Evolutionary conservation across 768 basidiomycete species (phyloP).

Genomic region (Boletus rubescentipes): DNA sequence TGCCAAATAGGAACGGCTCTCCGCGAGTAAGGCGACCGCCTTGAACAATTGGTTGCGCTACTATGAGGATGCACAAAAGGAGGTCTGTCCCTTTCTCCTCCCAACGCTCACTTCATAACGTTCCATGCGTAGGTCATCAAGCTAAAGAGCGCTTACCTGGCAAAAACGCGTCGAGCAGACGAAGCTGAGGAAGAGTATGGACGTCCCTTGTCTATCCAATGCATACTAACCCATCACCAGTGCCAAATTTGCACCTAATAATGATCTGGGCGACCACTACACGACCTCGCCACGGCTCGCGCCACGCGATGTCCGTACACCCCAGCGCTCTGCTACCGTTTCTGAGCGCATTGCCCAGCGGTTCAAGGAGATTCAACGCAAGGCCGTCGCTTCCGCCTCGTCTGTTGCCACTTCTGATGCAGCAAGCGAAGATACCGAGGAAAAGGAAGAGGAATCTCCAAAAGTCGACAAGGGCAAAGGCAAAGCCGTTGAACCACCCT

Average conservation of each 20-base stretch:
- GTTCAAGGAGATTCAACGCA: constrained; percentile 75
- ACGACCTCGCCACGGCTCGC: constrained; percentile 74
- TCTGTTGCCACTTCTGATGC: constrained; percentile 27
- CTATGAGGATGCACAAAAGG: constrained; percentile 68
- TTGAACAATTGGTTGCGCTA: constrained; percentile 65
- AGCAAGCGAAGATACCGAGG: constrained; percentile 26
- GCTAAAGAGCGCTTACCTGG: constrained; percentile 73
- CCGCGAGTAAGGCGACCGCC: constrained; percentile 53
- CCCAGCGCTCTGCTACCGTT: constrained; percentile 71
- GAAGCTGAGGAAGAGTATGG: constrained; percentile 94
- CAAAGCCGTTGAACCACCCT: constrained; percentile 49
- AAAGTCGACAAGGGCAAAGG: constrained; percentile 87
- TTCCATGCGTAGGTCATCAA: constrained; percentile 45
- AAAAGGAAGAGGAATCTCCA: constrained; percentile 36
- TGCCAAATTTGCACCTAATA: constrained; percentile 83
- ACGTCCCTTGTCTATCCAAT: background rate
- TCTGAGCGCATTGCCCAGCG: constrained; percentile 85
- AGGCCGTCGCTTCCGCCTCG: constrained; percentile 36
- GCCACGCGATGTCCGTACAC: constrained; percentile 54
- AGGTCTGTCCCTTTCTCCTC: constrained; percentile 41
- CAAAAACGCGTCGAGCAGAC: constrained; percentile 81
- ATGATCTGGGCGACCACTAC: constrained; percentile 64
- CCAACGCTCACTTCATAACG: background rate
- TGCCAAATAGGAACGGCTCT: constrained; percentile 54
- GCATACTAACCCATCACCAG: constrained; percentile 40